Evolutionary conservation across 306 rosid species (phyloP).

Genomic region (Comarum palustre): DNA sequence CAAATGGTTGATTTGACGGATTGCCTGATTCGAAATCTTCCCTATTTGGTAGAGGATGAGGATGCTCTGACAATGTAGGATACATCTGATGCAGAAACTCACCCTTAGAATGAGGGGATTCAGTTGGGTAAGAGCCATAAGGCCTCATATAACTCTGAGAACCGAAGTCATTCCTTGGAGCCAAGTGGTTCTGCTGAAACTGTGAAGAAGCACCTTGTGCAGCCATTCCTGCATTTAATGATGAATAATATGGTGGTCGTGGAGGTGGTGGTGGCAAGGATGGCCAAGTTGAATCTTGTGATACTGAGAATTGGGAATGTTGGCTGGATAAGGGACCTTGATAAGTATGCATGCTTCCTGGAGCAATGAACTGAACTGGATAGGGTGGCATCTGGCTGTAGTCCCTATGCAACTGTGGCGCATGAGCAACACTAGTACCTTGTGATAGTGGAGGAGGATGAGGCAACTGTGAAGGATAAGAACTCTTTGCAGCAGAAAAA

Average conservation of each 20-base stretch:
- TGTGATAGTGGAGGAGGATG: conserved; percentile 55
- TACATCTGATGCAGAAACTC: conserved; percentile 45
- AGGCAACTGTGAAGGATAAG: conserved; percentile 44
- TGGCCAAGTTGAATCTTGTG: conserved; percentile 49
- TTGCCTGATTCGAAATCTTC: conserved; percentile 47
- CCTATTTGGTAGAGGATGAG: conserved; percentile 33
- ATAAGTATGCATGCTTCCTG: conserved; percentile 45
- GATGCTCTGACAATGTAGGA: conserved; percentile 48
- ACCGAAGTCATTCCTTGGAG: conserved; percentile 43
- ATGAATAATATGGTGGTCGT: conserved; percentile 39
- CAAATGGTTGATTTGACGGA: conserved; percentile 40
- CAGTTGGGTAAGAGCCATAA: conserved; percentile 33
- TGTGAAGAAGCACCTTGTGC: conserved; percentile 46
- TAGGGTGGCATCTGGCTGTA: conserved; percentile 43
- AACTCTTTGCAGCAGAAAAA: conserved; percentile 34
- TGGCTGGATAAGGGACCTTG: conserved; percentile 41
- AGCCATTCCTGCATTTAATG: conserved; percentile 37
- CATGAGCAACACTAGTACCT: conserved; percentile 44
- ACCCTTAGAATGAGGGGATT: conserved; percentile 39
- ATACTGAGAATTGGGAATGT: conserved; percentile 43
- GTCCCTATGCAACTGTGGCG: conserved; percentile 43
- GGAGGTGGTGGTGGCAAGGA: conserved; percentile 51
- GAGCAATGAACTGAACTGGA: conserved; percentile 48
- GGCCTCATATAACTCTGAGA: conserved; percentile 47
- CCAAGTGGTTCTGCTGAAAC: conserved; percentile 48